Evolutionary conservation across 441 rosid species (phyloP), one percentile per base, ranked within the genome.

Genomic region (Erysimum cheiri): DNA sequence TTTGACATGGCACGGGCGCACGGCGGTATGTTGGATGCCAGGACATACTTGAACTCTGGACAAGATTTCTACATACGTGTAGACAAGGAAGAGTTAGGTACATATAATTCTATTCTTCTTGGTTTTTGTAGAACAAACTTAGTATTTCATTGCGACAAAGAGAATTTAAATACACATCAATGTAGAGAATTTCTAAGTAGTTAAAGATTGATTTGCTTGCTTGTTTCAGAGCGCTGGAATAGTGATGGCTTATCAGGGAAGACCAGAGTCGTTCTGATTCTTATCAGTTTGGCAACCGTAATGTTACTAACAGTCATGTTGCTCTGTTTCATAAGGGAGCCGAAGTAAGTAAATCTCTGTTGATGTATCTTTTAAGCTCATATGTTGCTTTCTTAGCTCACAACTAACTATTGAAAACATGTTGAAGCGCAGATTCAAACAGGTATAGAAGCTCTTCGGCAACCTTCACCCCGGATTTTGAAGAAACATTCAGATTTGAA

Each of bases 1-100:
- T 81, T 60, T 90, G 76, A 84, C 74, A 4, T 88, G 93, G 93
- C 78, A 80, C 8, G 83, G 84, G 0, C 80, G 93, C 78, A 80
- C 8, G 83, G 84, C 0, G 81, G 81, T 60, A 60, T 86, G 81
- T 31, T 82, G 15, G 96, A 87, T 69, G 70, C 73, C 0, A 81
- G 87, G 54, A 81, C 83, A 6, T 84, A 32, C 53, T 29, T 81
- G 13, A 67, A 14, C 13, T 28, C 70, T 0, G 89, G 88, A 26
- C 82, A 84, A 72, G 89, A 85, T 77, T 53, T 86, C 6, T 85
- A 69, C 22, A 54, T 86, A 5, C 83, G 88, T 0, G 91, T 78
- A 1, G 85, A 83, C 50, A 80, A 79, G 17, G 70, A 17, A 52
- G 72, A 76, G 66, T 50, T 81, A 74, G 82, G 87, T 79, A 81